Base-by-base conservation (phyloP, 2,329 filamentous ascomycete genomes). In the Orbilia javanica region DNA sequence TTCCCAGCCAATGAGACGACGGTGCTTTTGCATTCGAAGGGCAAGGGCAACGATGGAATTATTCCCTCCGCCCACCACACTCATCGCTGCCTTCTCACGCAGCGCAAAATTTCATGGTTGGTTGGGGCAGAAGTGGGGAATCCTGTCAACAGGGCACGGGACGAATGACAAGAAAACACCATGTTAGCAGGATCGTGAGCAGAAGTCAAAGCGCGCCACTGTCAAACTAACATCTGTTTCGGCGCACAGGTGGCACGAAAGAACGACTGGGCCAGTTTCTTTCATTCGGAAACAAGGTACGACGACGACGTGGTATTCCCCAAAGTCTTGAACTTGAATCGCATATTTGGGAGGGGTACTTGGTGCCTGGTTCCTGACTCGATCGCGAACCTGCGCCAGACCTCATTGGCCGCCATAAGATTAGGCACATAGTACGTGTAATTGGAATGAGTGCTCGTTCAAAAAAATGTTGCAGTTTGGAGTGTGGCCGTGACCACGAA, bases 61-160 rank as follows among this genome's bases (percentile, higher is more conserved):
- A 44, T 42, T 42, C 13, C 15, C 27, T 53, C 55, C 57, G 39
- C 68, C 48, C 39, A 62, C 68, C 68, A 66, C 52, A 13, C 66
- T 62, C 60, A 72, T 72, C 69, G 53, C 68, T 70, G 63, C 67
- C 57, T 64, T 50, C 50, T 55, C 36, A 36, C 60, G 64, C 44
- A 53, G 53, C 25, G 60, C 27, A 50, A 73, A 73, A 73, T 65
- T 73, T 53, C 31, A n/a, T 73, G 69, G 69, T 73, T 73, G 60
- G 69, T 50, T 34, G 50, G 46, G 60, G 25, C 27, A 44, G 36
- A 73, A 53, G 42, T 31, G 31, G 39, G 25, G 25, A 44, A 48
- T 42, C 25, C 68, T 64, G 57, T 65, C 69, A 66, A 55, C 46
- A 44, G 36, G 52, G 18, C 60, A 60, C 55, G 55, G 55, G 55